Evolutionary conservation across 257 asterid species (phyloP).

Genomic region (Solanum bulbocastanum): DNA sequence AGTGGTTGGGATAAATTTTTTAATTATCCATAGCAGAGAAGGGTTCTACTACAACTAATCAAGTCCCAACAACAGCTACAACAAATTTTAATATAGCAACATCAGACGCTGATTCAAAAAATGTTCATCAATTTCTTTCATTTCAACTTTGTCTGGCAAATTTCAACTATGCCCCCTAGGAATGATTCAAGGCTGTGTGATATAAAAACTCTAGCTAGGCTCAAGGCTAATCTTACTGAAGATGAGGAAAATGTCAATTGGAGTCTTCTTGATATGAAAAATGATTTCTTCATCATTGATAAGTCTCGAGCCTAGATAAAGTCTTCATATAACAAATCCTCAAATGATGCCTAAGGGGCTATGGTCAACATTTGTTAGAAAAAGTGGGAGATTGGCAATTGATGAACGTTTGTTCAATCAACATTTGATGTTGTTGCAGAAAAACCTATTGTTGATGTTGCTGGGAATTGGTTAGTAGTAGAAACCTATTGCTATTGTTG

Average conservation of each 20-base stretch:
- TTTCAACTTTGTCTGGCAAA: neutral
- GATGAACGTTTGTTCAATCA: no score
- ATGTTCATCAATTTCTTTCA: neutral
- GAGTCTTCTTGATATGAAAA: neutral
- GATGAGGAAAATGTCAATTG: neutral
- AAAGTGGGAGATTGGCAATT: no score
- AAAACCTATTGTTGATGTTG: no score
- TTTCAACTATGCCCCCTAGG: neutral
- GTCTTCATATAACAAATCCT: neutral
- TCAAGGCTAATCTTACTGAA: neutral
- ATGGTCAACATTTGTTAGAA: no score
- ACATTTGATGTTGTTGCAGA: no score
- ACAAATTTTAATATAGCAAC: neutral
- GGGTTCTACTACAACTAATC: neutral
- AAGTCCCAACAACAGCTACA: neutral
- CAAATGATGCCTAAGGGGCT: neutral
- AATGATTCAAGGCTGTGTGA: neutral
- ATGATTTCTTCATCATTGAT: neutral
- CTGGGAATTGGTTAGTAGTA: no score
- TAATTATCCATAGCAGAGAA: neutral
- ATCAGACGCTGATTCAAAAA: neutral
- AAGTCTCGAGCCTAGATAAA: neutral
- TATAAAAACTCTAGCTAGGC: neutral
- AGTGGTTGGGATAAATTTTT: neutral
- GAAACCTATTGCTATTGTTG: neutral